Percentiles rank a stretch among this genome's conserved stretches.
These are phyloP conservation scores for Cydonia oblonga DNA, from an alignment of 331 rosid genomes.

Conservation along the genomic window DNA sequence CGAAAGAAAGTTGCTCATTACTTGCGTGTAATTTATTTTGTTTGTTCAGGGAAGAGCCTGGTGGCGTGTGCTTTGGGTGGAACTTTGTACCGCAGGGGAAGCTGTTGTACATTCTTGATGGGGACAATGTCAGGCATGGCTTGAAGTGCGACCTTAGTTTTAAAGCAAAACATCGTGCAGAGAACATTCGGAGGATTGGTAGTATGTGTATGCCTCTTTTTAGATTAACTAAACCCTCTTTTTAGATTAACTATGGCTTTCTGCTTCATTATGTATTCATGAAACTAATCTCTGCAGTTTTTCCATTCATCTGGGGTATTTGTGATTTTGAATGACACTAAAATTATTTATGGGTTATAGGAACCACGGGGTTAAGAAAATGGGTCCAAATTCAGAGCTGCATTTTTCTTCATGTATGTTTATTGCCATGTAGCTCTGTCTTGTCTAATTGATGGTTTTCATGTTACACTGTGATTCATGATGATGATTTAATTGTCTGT, in stretches of 20 bases:
- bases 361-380: too few species aligned
- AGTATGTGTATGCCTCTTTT: not conserved
- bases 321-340: too few species aligned
- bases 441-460: too few species aligned
- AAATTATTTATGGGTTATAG: too few species aligned
- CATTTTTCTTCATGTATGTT: too few species aligned
- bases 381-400: too few species aligned
- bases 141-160: constrained; percentile 35
- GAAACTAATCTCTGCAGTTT: not conserved
- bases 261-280: not conserved
- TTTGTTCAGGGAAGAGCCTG: constrained; percentile 33
- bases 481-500: too few species aligned
- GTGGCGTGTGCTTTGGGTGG: constrained; percentile 42
- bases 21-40: not conserved
- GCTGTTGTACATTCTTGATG: constrained; percentile 33
- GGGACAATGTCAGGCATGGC: constrained; percentile 48
- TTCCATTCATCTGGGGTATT: too few species aligned
- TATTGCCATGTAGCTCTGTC: too few species aligned
- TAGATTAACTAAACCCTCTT: not conserved
- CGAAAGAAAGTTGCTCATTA: not conserved
- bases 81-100: constrained; percentile 25
- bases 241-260: not conserved
- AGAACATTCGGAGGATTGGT: constrained; percentile 26
- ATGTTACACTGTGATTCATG: too few species aligned
- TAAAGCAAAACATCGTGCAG: constrained; percentile 22